Base-by-base conservation (phyloP, 192 early-diverging fungal species). In the Thoreauomyces humboldtii region DNA sequence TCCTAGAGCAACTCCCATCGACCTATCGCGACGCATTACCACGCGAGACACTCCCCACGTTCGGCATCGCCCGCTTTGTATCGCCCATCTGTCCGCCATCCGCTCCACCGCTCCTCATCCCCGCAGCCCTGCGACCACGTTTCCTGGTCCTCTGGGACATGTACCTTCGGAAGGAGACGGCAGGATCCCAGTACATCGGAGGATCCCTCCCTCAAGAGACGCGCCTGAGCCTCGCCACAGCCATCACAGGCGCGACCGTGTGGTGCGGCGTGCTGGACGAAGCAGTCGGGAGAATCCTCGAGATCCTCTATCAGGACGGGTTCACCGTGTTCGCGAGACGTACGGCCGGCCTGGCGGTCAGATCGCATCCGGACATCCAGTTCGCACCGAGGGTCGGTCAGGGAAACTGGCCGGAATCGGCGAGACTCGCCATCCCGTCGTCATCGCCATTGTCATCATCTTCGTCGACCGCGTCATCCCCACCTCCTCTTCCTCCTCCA, bases 211-310 rank as follows among this genome's bases (percentile, higher is more conserved):
- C 32, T 2, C 6, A 35, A n/a, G 35, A 34, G 2, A n/a, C 19
- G 15, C 55, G 55, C 55, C 34, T 34, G 4, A 34, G 32, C 15
- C 17, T 57, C 19, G 33, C 31, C 32, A 4, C 38, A 7, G 55
- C 55, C 3, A 57, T 57, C 9, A 32, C 9, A 32, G 31, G 31
- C 12, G 55, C 34, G 9, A 37, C 12, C 19, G 4, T 57, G 3
- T 57, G 55, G 55, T 34, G 34, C 19, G 55, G 55, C 2, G 35
- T 57, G n/a, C 32, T 57, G 15, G 55, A 57, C 27, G 55, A 57
- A 27, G 15, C 19, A 7, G 35, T 37, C 3, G 32, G 34, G 19
- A 34, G 27, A 6, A 37, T 57, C 6, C 19, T 57, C 3, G 55
- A 57, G 19, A 12, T 15, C n/a, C 34, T 57, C 2, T 57, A 57